Evolutionary conservation across 495 filamentous ascomycete species (phyloP), one percentile per base, ranked within the genome.

Genomic region (Hypoxylon perforatum): DNA sequence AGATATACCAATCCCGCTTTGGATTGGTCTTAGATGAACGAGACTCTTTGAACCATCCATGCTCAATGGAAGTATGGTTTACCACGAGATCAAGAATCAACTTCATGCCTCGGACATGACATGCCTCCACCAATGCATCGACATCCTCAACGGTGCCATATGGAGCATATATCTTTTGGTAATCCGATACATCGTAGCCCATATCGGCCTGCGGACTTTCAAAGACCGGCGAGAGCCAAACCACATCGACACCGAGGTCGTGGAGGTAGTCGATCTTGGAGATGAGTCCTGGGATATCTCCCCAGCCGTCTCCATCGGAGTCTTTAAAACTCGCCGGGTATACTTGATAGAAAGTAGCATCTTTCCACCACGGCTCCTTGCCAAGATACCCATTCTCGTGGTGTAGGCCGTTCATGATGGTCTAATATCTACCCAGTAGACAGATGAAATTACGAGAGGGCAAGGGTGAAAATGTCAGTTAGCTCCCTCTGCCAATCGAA

Each of bases 31-130:
- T 88, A 17, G 84, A 87, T 15, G 81, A 84, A 45, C 86, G 79
- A 6, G 88, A 89, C 53, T 91, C 82, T 64, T 85, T 78, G 75
- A 93, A 93, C 90, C 91, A 93, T 25, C 82, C 81, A 66, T 92
- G 89, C 76, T 92, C 82, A 58, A 91, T 86, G n/a, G 85, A 88
- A n/a, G 89, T 92, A 73, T 93, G 91, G 66, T 93, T 93, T 36
- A 92, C 85, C 0, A 93, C 90, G 19, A 92, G 74, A 72, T 93
- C 90, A 73, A 93, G 85, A 12, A 92, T 79, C 23, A 92, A 71
- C 69, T 86, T 90, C 87, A 93, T 90, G 3, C 81, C 88, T 10
- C 87, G 78, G 9, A 75, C 54, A 56, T 86, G 80, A 35, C 72
- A 78, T 11, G 80, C 87, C 30, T 82, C 35, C 33, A 90, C 85